Conservation (phyloP, 2,329 filamentous ascomycete genomes). For the Blastomyces parvus region DNA sequence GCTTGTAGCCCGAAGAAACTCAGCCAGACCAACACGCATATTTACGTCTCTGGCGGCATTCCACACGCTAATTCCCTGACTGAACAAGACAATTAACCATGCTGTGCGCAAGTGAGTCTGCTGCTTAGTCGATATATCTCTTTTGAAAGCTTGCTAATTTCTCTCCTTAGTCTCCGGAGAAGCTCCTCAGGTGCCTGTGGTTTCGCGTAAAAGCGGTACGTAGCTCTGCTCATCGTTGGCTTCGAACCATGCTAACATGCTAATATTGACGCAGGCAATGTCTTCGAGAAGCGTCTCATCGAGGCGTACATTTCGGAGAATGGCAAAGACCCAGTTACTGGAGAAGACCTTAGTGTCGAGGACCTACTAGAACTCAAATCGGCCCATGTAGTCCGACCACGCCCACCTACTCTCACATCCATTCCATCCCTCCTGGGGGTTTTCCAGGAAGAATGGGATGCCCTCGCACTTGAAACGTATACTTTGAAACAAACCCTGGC, state of each 20-base stretch:
- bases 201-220: conserved; percentile 86
- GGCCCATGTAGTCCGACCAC: conserved; percentile 71
- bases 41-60: background rate
- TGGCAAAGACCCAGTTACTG: conserved; percentile 82
- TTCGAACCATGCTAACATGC: conserved; percentile 11
- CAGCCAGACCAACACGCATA: background rate
- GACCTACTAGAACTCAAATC: conserved; percentile 85
- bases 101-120: conserved; percentile 56
- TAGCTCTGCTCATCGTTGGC: conserved; percentile 18
- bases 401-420: conserved; percentile 87
- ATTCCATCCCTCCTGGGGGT: conserved; percentile 88
- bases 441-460: conserved; percentile 98
- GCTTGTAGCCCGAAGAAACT: background rate
- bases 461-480: conserved; percentile 81
- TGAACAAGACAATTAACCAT: conserved; percentile 32
- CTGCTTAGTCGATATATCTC: conserved; percentile 23
- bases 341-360: conserved; percentile 70
- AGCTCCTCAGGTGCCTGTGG: conserved; percentile 86
- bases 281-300: conserved; percentile 92
- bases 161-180: conserved; percentile 72
- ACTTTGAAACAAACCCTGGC: conserved; percentile 80
- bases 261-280: conserved; percentile 51
- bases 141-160: conserved; percentile 10
- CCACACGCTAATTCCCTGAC: background rate
- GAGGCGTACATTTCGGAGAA: conserved; percentile 91